Base-by-base conservation (phyloP, 345 rosid species). In the Laguncularia racemosa region DNA sequence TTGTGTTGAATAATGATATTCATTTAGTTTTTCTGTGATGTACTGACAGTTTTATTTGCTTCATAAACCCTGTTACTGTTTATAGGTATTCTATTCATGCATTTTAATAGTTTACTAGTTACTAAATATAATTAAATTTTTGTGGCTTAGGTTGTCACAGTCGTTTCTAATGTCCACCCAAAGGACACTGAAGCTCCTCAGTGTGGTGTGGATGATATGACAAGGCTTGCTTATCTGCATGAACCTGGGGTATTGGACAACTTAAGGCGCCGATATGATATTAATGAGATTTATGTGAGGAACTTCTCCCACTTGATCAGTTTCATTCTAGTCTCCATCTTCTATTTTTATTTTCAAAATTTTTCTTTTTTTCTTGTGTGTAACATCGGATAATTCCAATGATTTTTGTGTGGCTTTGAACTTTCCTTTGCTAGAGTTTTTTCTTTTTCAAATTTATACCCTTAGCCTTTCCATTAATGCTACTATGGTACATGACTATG, bases 241-340 rank as follows among this genome's bases (percentile, higher is more conserved):
- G 99, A 89, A 74, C 97, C 99, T 44, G 99, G 99, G 67, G 92
- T 93, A 67, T 73, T 93, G 59, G 81, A 78, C 65, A 93, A 93
- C 77, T 81, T 93, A 51, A 75, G 72, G 68, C 47, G 76, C 28
- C 80, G 99, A 66, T 93, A 72, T 69, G 84, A 85, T 64, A 69
- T 78, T 20, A 82, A 84, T 74, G 99, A 89, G 75, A 93, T 93
- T 64, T 93, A 93, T 79, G 99, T 93, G 76, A 78, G 97, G 75
- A 69, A 55, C 54, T 20, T 15, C 46, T 16, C 46, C n/a, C 57
- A 14, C 58, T 53, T 62, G 51, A 59, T 46, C 13, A 53, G 40
- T 47, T 9, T 33, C 23, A 26, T 43, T 40, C 33, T 51, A 26
- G 46, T 62, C 26, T 55, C 23, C 46, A 33, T 3, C 38, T 55